Evolutionary conservation across 148 eudicot genomes (phyloP), one percentile per base, ranked within the genome.

Genomic region (Tetragonia tetragonoides): DNA sequence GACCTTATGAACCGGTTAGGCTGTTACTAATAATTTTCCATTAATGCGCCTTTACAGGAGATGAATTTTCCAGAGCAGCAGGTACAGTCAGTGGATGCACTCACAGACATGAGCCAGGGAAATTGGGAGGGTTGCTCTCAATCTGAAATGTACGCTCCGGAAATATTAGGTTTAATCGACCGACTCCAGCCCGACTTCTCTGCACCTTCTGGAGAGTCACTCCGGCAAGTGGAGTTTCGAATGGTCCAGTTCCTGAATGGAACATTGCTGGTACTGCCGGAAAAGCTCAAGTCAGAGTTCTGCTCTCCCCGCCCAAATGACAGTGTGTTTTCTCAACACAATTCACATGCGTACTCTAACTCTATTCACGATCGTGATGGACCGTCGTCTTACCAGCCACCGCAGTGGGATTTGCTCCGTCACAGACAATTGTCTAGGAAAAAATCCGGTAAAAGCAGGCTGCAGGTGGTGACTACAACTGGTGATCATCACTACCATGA

Each of bases 361-460:
- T 82, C 86, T 23, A 69, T 77, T 37, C 87, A 70, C 49, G 92
- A 88, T 17, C 83, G 86, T 18, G 90, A 88, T 77, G 89, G 89
- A 21, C n/a, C n/a, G 51, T 77, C 90, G 18, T 87, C 95, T 72
- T 82, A 77, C 41, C 82, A 85, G 2, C 51, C 82, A 63, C 83
- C 86, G 15, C 87, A 91, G 7, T 88, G 93, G 96, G 98, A 95
- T 83, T 75, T 85, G 83, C 90, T 90, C 16, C 90, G 90, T 54
- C 90, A 90, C 71, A 87, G 94, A 20, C 90, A 82, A 72, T 75
- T 91, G 65, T 71, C 89, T 11, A 81, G 86, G 83, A 95, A 88
- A 81, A 95, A 95, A 80, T 95, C 97, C 1, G 99, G 97, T 46
- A 95, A 93, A 86, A 95, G 99, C 89, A 84, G 99, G 86, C 93